Evolutionary conservation across 345 rosid species (phyloP), one percentile per base, ranked within the genome.

Genomic region (Dimocarpus longan): DNA sequence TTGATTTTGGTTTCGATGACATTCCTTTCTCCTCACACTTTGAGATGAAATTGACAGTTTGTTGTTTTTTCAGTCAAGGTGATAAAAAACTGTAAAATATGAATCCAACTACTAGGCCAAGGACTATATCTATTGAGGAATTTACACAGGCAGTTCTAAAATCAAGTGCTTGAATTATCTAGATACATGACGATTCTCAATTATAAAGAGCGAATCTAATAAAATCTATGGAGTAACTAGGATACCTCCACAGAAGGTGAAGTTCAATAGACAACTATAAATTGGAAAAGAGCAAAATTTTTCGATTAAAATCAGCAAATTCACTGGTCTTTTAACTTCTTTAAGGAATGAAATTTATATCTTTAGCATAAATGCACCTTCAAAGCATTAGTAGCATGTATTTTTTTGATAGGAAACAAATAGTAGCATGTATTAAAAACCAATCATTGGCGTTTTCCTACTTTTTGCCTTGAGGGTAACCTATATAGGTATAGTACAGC

Each of bases 1-100:
- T 65, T 80, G 52, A 79, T 70, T 60, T 72, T 65, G 21, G 39
- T 59, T 76, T 19, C 68, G 78, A 70, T 26, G n/a, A 66, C n/a
- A 76, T 60, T 43, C 44, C 15, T 62, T 63, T 21, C 48, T 21
- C 72, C 37, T 42, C 28, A 67, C 16, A 69, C 0, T 8, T 21
- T 18, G 56, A 48, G 65, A 42, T 19, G 19, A 71, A 43, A 50
- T 67, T 43, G 6, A 63, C 5, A 59, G 66, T 74, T 62, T 42
- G 21, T 39, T 60, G 70, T 62, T 66, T 37, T 26, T 52, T 24
- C 66, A 63, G 11, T 48, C 19, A 65, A 4, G 21, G 21, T 63
- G 68, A 32, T 46, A 50, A 78, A 56, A 65, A 80, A 71, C 22
- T 64, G 56, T 40, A 66, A 57, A 39, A 40, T 57, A 60, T 15